These are phyloP conservation scores for Sporopachydermia quercuum DNA, from an alignment of 805 yeast genomes.

Conservation along the genomic window DNA sequence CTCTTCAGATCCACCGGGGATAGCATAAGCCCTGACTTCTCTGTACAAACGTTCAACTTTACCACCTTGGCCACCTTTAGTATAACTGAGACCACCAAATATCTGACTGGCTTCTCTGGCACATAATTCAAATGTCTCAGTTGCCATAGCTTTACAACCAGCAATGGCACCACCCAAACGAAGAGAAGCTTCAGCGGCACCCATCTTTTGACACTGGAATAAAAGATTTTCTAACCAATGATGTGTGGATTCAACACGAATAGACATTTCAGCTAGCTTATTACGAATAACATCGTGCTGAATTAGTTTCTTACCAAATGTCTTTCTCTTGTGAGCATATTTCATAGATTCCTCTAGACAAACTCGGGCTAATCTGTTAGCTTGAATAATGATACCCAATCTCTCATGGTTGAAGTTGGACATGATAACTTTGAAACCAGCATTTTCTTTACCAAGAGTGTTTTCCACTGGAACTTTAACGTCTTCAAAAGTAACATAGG, in stretches of 20 bases:
- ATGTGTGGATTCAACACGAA: slow-evolving; percentile 24
- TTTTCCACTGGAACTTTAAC: slow-evolving; percentile 27
- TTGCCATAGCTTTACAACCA: slow-evolving; percentile 24
- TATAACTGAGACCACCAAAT: slow-evolving; percentile 27
- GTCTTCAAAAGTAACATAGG: slow-evolving; percentile 26
- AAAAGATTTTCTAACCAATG: slow-evolving; percentile 22
- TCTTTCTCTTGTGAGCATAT: slow-evolving; percentile 26
- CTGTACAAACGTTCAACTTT: slow-evolving; percentile 27
- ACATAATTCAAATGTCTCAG: slow-evolving; percentile 26
- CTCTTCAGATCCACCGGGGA: slow-evolving; percentile 30
- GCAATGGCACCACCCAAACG: slow-evolving; percentile 28
- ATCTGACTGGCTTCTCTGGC: slow-evolving; percentile 30
- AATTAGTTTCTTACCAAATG: slow-evolving; percentile 25
- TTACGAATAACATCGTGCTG: slow-evolving; percentile 26
- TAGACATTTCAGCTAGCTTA: slow-evolving; percentile 26
- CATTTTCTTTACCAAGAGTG: slow-evolving; percentile 23
- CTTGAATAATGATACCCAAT: slow-evolving; percentile 24
- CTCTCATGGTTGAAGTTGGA: slow-evolving; percentile 30
- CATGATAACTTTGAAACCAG: slow-evolving; percentile 27
- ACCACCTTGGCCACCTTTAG: slow-evolving; percentile 28
- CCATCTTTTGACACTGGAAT: slow-evolving; percentile 18
- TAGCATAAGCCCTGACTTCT: slow-evolving; percentile 28
- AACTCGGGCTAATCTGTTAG: slow-evolving; percentile 22
- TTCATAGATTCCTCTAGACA: slow-evolving; percentile 22
- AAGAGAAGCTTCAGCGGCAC: slow-evolving; percentile 20